Base-by-base conservation (phyloP, 352 stramenopile species). In the Pythium folliculosum region DNA sequence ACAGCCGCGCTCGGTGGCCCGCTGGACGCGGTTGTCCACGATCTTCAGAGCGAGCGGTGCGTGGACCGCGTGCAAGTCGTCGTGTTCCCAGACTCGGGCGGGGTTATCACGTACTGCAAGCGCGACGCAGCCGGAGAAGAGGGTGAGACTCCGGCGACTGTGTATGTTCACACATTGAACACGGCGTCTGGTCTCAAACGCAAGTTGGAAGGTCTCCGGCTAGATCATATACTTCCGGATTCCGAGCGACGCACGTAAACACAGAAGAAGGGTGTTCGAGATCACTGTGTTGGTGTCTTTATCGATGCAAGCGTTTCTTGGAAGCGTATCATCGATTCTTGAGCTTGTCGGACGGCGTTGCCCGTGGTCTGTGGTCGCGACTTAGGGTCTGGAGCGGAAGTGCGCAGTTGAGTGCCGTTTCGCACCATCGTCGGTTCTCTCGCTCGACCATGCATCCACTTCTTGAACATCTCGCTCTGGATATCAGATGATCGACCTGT, bases 41-140 rank as follows among this genome's bases (percentile, higher is more conserved):
- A 77, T 37, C 63, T 88, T 23, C 30, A 67, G 35, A 88, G 80
- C 50, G 72, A 79, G 35, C 55, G 61, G 1, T 89, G 80, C 49
- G 48, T 69, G 10, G 82, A 91, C 56, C 56, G 48, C 10, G 76
- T 88, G 23, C 79, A 84, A 23, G 80, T 91, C 55, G 82, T 79
- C 12, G 73, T 88, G 25, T 89, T 91, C 58, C 67, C 65, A 21
- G 70, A 73, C 58, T 67, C 73, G 16, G 82, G 82, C n/a, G 82
- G 82, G 3, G 71, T 89, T 52, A 89, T 91, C 63, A 88, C 80
- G 8, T 91, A 89, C 66, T 86, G 76, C 70, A 91, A 91, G 61
- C 69, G 12, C 2, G 48, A 65, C 3, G 38, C 10, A 1, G 49
- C 49, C 23, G 23, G 8, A 5, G 16, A 12, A 44, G 27, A 53